Evolutionary conservation across 179 eudicot species (phyloP), one percentile per base, ranked within the genome.

Genomic region (Beta macrorhiza): DNA sequence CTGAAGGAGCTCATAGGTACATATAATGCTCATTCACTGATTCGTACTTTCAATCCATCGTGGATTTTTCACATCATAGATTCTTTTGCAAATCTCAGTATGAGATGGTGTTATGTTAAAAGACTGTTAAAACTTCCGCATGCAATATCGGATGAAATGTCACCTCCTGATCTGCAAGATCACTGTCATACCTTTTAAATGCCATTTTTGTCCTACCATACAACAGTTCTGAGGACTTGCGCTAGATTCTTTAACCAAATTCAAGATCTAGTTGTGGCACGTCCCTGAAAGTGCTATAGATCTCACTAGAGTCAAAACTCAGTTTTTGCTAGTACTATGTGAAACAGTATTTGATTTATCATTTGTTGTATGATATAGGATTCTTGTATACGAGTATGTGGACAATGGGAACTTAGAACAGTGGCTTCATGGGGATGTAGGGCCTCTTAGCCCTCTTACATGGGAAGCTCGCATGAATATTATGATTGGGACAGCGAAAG

Each of bases 361-460:
- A 6, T 56, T 67, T n/a, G 2, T 32, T 68, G 15, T 45, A 5
- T 67, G 7, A 14, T 62, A 4, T 44, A 91, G 95, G 89, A 89
- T 91, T 87, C 95, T 91, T 80, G 95, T 91, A 19, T 91, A 91
- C 58, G 95, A 91, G 84, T 91, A 81, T 75, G 93, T 90, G 15
- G 89, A 91, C 84, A 91, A 90, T 74, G 95, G 95, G 58, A 90
- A 91, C 82, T 83, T 91, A 79, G 94, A 91, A 61, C 92, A 91
- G 81, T 89, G 94, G 94, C 90, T 91, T 51, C 94, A 90, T 83
- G 94, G 95, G 49, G 93, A 91, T 67, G 92, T 91, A 0, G 93
- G 95, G 52, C 90, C 89, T 57, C 82, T 75, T n/a, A 91, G 95
- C 80, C 95, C 95, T 64, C 80, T 91, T 68, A 90, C 95, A 22